Conservation (phyloP, 441 rosid genomes). For the Croton setiger region DNA sequence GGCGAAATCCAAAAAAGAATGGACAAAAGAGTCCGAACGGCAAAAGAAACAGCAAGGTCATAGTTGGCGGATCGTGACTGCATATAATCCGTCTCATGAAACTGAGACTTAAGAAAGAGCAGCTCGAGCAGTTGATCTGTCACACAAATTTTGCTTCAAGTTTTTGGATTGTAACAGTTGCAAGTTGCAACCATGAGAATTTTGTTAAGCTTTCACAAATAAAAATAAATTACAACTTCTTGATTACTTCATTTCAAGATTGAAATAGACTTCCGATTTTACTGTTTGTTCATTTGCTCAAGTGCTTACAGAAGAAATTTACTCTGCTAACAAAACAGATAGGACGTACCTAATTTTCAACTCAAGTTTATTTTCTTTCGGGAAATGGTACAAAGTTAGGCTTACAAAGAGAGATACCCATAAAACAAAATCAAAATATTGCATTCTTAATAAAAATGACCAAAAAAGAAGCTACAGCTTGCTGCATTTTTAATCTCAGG, state of each 20-base stretch:
- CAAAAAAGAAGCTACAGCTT: neutral
- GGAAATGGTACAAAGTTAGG: neutral
- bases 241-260: neutral
- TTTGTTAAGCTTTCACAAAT: no score
- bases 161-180: neutral
- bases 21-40: no score
- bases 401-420: no score
- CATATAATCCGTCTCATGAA: neutral
- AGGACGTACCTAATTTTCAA: neutral
- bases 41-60: no score
- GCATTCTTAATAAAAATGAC: neutral
- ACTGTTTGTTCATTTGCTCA: neutral
- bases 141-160: neutral
- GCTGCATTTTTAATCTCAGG: slow-evolving; percentile 2
- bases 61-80: no score
- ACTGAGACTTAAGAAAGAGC: neutral
- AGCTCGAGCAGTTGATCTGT: neutral
- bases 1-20: no score
- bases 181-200: neutral
- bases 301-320: neutral
- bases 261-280: neutral
- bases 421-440: no score
- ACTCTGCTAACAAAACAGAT: neutral
- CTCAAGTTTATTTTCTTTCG: neutral
- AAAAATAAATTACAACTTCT: neutral